Conservation (phyloP, 228 moss, liverwort and hornwort genomes). For the Sphagnum fallax region DNA sequence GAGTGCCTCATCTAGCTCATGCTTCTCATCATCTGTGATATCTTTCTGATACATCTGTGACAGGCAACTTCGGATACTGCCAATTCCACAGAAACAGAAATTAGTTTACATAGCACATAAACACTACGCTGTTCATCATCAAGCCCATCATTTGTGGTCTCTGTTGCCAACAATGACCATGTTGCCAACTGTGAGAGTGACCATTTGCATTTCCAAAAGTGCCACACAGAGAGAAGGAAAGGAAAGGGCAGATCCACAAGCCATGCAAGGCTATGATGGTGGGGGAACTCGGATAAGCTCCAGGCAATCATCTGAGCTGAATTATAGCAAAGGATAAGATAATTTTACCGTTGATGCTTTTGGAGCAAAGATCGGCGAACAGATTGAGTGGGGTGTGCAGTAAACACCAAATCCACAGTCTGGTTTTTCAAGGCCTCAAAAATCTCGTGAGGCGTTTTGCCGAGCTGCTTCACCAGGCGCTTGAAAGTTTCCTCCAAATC, state of each 20-base stretch:
- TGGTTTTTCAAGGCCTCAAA: constrained; percentile 89
- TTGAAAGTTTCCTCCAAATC: constrained; percentile 87
- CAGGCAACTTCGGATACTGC: constrained; percentile 83
- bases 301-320: no score
- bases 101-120: no score
- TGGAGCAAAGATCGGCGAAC: constrained; percentile 91
- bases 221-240: no score
- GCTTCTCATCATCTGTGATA: constrained; percentile 72
- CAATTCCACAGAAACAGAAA: neutral
- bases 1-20: constrained; percentile 86
- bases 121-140: no score
- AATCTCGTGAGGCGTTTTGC: constrained; percentile 72
- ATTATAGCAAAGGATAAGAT: no score
- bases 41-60: constrained; percentile 67
- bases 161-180: no score
- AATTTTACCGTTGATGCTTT: constrained; percentile 68
- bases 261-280: no score
- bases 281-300: no score
- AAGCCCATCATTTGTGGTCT: no score
- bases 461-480: constrained; percentile 66
- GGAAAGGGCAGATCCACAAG: no score
- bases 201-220: no score
- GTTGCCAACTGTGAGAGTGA: no score
- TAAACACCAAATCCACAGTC: constrained; percentile 89
- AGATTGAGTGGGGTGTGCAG: constrained; percentile 95